Percentiles rank a stretch among this genome's conserved stretches.
Evolutionary conservation across 352 stramenopile species (phyloP).

Genomic region (Phytophthora rubi): DNA sequence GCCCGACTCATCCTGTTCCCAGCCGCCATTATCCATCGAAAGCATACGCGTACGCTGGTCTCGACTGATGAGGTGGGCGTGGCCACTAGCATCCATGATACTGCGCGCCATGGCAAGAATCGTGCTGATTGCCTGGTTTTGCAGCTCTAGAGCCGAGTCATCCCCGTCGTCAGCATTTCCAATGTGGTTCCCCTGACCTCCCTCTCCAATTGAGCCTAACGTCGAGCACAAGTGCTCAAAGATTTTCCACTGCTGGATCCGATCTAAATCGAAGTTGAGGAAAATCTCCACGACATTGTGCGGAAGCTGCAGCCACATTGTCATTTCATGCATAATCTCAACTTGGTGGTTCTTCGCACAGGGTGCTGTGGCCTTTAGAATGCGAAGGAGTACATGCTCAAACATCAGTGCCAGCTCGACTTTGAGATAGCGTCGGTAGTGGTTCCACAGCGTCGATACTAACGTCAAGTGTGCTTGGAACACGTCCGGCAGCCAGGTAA

Average conservation of each 20-base stretch:
- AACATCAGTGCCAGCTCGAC: constrained; percentile 84
- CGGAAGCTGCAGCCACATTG: constrained; percentile 78
- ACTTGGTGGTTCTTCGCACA: constrained; percentile 67
- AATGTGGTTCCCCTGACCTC: constrained; percentile 36
- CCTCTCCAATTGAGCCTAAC: constrained; percentile 79
- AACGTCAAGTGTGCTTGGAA: constrained; percentile 70
- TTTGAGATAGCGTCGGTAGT: constrained; percentile 85
- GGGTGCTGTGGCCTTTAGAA: constrained; percentile 57
- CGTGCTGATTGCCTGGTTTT: constrained; percentile 73
- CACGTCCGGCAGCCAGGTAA: constrained; percentile 64
- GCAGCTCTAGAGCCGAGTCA: constrained; percentile 42
- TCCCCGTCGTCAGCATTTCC: constrained; percentile 48
- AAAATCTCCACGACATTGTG: constrained; percentile 91
- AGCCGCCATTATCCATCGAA: constrained; percentile 86
- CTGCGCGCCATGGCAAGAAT: constrained; percentile 83
- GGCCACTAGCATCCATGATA: constrained; percentile 86
- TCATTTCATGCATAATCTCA: constrained; percentile 83
- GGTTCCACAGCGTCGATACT: constrained; percentile 84
- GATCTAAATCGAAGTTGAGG: constrained; percentile 88
- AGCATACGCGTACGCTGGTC: constrained; percentile 77
- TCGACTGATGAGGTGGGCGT: constrained; percentile 85
- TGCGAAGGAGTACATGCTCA: constrained; percentile 82
- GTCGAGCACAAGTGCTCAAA: constrained; percentile 85
- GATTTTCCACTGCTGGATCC: constrained; percentile 90
- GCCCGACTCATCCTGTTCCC: constrained; percentile 77